Conservation (phyloP, 2,329 filamentous ascomycete genomes). For the Colletotrichum karsti region DNA sequence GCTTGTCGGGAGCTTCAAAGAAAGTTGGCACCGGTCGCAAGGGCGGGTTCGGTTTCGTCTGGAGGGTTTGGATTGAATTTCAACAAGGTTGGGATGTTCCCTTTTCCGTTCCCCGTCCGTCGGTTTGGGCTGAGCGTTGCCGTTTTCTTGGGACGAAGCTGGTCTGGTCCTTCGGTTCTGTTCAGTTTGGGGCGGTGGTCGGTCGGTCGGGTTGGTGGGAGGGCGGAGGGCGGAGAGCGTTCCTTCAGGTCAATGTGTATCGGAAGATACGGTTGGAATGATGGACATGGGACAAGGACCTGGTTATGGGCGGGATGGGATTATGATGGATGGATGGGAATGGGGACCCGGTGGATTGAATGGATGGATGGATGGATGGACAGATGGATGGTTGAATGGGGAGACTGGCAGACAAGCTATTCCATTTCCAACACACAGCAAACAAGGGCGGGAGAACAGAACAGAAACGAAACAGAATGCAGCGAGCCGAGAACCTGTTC, state of each 20-base stretch:
- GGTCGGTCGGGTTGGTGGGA: slow-evolving; percentile 1
- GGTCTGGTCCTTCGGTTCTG: not conserved
- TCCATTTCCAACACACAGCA: not conserved
- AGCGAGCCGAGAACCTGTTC: not conserved
- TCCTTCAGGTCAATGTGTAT: not conserved
- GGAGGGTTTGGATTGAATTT: not conserved
- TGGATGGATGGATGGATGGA: not conserved
- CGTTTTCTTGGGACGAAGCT: slow-evolving; percentile 8
- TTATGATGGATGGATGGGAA: not conserved
- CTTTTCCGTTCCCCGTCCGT: not conserved
- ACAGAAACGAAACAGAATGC: not conserved
- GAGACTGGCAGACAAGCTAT: not conserved
- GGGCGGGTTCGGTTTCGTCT: slow-evolving; percentile 17
- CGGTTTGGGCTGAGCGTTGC: not conserved
- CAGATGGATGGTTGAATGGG: not conserved
- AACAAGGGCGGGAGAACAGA: not conserved
- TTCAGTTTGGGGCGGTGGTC: not conserved
- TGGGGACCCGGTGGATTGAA: not conserved
- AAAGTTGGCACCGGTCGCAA: slow-evolving; percentile 25
- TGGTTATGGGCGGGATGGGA: not conserved
- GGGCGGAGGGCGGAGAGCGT: not conserved
- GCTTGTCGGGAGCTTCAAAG: slow-evolving; percentile 15
- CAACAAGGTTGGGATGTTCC: not conserved
- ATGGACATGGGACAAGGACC: not conserved
- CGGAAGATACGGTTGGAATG: not conserved